Base-by-base conservation (phyloP, 73 alveolate species). In the Breviolum minutum region DNA sequence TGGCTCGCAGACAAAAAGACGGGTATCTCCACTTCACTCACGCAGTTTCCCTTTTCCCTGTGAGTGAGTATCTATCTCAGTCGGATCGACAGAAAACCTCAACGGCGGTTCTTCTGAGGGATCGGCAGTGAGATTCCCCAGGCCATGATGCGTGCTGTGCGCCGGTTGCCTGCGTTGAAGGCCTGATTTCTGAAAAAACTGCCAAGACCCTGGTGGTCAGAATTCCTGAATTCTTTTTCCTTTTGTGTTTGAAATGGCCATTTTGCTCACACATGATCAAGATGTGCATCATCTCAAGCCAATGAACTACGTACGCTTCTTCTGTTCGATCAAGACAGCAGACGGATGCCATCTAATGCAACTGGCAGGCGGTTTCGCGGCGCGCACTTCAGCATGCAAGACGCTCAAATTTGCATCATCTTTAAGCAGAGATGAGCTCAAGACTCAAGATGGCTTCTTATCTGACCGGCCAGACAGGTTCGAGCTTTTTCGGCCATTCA, bases 61-160 rank as follows among this genome's bases (percentile, higher is more conserved):
- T 86, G 94, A 86, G 94, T 22, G 80, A 26, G 94, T 63, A 8
- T 20, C 9, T 61, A 74, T 74, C 93, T 84, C 74, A 84, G 93
- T 14, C 22, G 61, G 77, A 17, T 68, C 77, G 4, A 68, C 17
- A 40, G 5, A 2, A 40, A n/a, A n/a, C n/a, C n/a, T 73, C 83
- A 73, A 73, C 16, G 54, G 9, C 19, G 60, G 29, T 24, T 24
- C 11, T 20, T 26, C 83, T 26, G 19, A 48, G 83, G 60, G 12
- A 26, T 17, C 83, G 11, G 5, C 22, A 2, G 24, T 73, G 54
- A 73, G 82, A 29, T 24, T 40, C 12, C 83, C 61, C 29, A 89
- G 87, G 96, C 87, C 87, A 90, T 90, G 96, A 90, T 90, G 96
- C 96, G 96, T 54, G 96, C 96, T 68, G 84, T 90, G 13, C 96